Evolutionary conservation across 805 yeast genomes (phyloP).

Genomic region (Kodamaea hsintzibuensis): DNA sequence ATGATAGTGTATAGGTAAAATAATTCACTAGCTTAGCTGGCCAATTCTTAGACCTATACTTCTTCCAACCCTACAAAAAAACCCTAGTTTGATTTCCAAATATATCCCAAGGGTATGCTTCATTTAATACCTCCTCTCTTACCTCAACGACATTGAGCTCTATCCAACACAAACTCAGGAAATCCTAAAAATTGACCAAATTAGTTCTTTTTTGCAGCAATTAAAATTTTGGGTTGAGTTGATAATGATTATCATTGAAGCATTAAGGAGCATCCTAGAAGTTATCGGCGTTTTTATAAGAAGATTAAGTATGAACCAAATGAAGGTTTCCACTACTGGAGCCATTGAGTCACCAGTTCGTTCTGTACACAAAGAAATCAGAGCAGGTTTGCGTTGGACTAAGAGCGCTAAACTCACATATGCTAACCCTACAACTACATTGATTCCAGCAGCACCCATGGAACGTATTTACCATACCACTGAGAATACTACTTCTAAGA

Average conservation of each 20-base stretch:
- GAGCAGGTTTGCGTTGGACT: neutral
- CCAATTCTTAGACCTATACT: too few species aligned
- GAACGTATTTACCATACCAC: neutral
- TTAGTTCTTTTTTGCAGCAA: constrained; percentile 3
- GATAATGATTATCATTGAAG: neutral
- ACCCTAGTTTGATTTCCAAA: too few species aligned
- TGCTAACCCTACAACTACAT: neutral
- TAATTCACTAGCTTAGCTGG: too few species aligned
- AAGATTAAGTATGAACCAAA: neutral
- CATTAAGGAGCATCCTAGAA: neutral
- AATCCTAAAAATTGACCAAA: too few species aligned
- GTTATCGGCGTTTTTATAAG: neutral
- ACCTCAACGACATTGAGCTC: too few species aligned
- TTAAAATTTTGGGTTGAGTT: neutral
- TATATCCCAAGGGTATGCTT: too few species aligned
- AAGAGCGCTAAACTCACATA: neutral
- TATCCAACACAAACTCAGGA: too few species aligned
- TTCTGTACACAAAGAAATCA: neutral
- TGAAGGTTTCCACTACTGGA: neutral
- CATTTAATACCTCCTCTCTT: too few species aligned
- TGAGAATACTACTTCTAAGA: neutral
- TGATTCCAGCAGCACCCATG: neutral
- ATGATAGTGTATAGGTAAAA: too few species aligned
- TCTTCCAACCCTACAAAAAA: too few species aligned
- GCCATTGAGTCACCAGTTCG: neutral